Conservation (phyloP, 176 grass and related monocot genomes). For the Avena eriantha region DNA sequence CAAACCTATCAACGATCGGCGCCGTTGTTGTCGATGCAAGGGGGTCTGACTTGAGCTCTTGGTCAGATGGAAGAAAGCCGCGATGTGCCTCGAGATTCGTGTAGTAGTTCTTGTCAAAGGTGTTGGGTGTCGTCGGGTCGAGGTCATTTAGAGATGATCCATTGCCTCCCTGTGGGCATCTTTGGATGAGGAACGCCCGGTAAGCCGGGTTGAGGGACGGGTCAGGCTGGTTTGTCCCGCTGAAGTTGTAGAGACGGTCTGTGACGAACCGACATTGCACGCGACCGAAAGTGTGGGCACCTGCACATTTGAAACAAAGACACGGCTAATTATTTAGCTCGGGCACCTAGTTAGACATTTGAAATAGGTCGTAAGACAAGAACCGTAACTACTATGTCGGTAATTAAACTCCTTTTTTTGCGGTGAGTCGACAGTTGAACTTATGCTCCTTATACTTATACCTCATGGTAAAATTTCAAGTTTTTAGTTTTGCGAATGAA, state of each 20-base stretch:
- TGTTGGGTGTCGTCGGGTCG: conserved; percentile 55
- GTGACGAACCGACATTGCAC: conserved; percentile 56
- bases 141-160: conserved; percentile 28
- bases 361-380: no score
- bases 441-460: not conserved
- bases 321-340: not conserved
- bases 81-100: conserved; percentile 46
- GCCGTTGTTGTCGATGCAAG: conserved; percentile 21
- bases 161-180: conserved; percentile 44
- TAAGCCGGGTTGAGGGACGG: conserved; percentile 39
- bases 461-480: not conserved
- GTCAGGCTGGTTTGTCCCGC: conserved; percentile 46
- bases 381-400: no score
- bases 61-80: conserved; percentile 61
- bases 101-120: conserved; percentile 78
- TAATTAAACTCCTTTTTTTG: no score
- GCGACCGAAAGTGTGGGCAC: conserved; percentile 70
- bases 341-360: no score
- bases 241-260: conserved; percentile 65
- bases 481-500: no score
- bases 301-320: conserved; percentile 28
- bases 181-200: conserved; percentile 19
- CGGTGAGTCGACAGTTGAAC: no score
- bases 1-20: conserved; percentile 56
- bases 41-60: conserved; percentile 58